Base-by-base conservation (phyloP, 2,329 filamentous ascomycete species). In the Talaromyces pinophilus region DNA sequence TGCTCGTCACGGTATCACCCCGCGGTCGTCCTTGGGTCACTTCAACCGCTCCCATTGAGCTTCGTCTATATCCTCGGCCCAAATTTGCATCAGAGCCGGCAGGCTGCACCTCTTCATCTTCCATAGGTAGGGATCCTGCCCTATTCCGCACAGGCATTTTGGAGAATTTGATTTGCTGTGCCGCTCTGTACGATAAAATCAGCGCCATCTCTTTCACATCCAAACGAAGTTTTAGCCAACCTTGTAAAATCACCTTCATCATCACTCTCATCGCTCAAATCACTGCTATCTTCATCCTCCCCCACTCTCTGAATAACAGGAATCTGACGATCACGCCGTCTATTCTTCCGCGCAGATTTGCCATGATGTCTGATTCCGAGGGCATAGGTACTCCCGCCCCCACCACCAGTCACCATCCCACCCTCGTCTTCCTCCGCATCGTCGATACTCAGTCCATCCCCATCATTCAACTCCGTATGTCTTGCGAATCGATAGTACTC, bases 101-200 rank as follows among this genome's bases (percentile, higher is more conserved):
- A 1, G 85, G 87, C 40, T 86, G 77, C 72, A 82, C 78, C n/a
- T 85, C 77, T 30, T 85, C 81, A 68, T 81, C 81, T 57, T 92
- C 89, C 44, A 91, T 88, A 3, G 94, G 94, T 59, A 94, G 97
- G 0, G 93, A 97, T 11, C 92, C 94, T 30, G 93, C 92, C 65
- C 94, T 88, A 70, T 88, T 88, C 35, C 93, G 87, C 52, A 97
- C 86, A 0, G 95, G 94, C 92, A 97, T 94, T 80, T 98, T 98
- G 59, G 91, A 88, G 78, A 99, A 99, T 75, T 94, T 93, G 76
- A 98, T 97, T 77, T 96, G 92, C 75, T 96, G 92, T 2, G 90
- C 90, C 54, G 91, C 90, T 63, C 90, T 84, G 61, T n/a, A 46
- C 5, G n/a, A 11, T 13, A 46, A 19, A 30, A n/a, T 60, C 22